Evolutionary conservation across 371 early-diverging fungal species (phyloP).

Genomic region (Mucor circinelloides): DNA sequence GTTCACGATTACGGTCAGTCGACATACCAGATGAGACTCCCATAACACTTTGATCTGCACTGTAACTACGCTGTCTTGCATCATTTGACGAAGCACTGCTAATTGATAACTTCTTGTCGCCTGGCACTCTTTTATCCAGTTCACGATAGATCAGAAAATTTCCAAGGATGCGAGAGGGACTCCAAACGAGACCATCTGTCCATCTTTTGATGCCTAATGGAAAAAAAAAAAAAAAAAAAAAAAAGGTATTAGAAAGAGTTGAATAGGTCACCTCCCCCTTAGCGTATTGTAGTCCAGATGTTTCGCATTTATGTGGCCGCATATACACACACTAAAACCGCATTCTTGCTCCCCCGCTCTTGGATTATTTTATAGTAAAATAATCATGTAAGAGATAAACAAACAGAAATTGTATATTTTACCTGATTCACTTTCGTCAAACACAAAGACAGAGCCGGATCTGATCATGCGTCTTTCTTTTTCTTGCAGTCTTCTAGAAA

Average conservation of each 20-base stretch:
- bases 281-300: background rate
- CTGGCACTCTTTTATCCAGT: slow-evolving; percentile 47
- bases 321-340: background rate
- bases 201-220: slow-evolving; percentile 70
- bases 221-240: no score
- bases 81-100: slow-evolving; percentile 30
- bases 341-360: background rate
- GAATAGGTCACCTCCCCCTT: background rate
- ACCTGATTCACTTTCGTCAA: slow-evolving; percentile 78
- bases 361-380: background rate
- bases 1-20: slow-evolving; percentile 46
- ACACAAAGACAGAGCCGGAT: slow-evolving; percentile 77
- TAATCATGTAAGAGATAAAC: background rate
- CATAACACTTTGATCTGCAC: slow-evolving; percentile 36
- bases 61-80: slow-evolving; percentile 33
- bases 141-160: slow-evolving; percentile 71
- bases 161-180: slow-evolving; percentile 71
- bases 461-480: slow-evolving; percentile 67
- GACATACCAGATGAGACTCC: slow-evolving; percentile 16
- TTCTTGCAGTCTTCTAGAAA: slow-evolving; percentile 71
- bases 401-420: slow-evolving; percentile 20
- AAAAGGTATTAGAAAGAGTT: background rate
- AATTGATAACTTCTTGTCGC: slow-evolving; percentile 34
- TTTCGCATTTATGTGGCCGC: background rate
- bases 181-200: slow-evolving; percentile 78